Evolutionary conservation across 2,329 filamentous ascomycete genomes (phyloP).

Genomic region (Pseudopyrenochaeta lycopersici): DNA sequence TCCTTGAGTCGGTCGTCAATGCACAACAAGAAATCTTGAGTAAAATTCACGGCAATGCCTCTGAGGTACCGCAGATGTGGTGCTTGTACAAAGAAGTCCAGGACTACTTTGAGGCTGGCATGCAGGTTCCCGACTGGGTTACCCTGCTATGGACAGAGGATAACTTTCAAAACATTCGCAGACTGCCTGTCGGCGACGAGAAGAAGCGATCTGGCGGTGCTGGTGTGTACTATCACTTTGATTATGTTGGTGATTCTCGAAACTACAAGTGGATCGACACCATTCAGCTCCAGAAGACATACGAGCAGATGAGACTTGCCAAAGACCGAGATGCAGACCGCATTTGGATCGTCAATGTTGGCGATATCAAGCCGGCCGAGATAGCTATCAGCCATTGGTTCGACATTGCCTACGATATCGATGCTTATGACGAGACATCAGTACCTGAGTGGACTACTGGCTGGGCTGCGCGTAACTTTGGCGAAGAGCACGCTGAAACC

Average conservation of each 20-base stretch:
- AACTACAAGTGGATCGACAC: conserved; percentile 71
- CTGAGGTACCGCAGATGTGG: conserved; percentile 73
- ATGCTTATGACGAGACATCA: conserved; percentile 64
- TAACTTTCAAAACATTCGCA: conserved; percentile 72
- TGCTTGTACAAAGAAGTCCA: conserved; percentile 80
- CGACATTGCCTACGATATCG: conserved; percentile 72
- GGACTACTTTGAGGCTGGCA: conserved; percentile 71
- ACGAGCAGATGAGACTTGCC: conserved; percentile 71
- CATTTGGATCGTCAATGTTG: conserved; percentile 74
- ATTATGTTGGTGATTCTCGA: conserved; percentile 69
- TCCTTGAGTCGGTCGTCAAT: conserved; percentile 68
- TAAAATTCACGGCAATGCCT: conserved; percentile 63
- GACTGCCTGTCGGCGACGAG: conserved; percentile 69
- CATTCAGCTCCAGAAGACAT: conserved; percentile 70
- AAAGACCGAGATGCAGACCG: conserved; percentile 66
- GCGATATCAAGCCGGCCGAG: conserved; percentile 72
- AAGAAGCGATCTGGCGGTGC: conserved; percentile 68
- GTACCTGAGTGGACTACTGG: conserved; percentile 64
- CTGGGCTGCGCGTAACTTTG: conserved; percentile 69
- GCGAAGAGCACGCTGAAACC: conserved; percentile 54
- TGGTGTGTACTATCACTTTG: conserved; percentile 73
- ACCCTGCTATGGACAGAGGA: conserved; percentile 75
- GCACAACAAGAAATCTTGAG: conserved; percentile 68
- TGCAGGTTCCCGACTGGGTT: conserved; percentile 70
- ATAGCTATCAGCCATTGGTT: conserved; percentile 73